Conservation (phyloP, 495 filamentous ascomycete species). For the Talaromyces proteolyticus region DNA sequence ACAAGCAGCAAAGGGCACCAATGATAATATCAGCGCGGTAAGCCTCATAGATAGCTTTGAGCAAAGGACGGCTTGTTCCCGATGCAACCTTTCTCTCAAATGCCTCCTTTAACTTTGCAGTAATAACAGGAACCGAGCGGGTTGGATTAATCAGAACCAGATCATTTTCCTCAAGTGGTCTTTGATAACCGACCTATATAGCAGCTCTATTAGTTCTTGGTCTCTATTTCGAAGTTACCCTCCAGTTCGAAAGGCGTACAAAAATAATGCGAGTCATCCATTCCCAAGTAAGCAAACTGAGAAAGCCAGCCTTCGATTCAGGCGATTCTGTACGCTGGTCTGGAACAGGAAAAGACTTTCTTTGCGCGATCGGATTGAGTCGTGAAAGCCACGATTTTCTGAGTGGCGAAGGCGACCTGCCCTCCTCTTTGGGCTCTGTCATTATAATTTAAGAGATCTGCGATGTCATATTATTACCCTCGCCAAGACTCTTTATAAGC, state of each 20-base stretch:
- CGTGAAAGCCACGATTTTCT: constrained; percentile 28
- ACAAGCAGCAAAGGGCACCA: constrained; percentile 69
- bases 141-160: constrained; percentile 82
- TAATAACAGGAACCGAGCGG: constrained; percentile 60
- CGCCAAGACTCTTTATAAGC: too few relatives aligned
- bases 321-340: constrained; percentile 39
- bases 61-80: constrained; percentile 67
- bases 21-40: constrained; percentile 81
- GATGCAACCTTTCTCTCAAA: constrained; percentile 60
- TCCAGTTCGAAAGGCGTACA: too few relatives aligned
- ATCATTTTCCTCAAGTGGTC: constrained; percentile 76
- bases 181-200: constrained; percentile 61
- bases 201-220: too few relatives aligned
- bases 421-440: constrained; percentile 6
- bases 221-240: too few relatives aligned
- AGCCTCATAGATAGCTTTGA: constrained; percentile 80
- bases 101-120: constrained; percentile 53
- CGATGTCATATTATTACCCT: too few relatives aligned
- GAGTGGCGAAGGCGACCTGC: background rate
- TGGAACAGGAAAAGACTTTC: constrained; percentile 47
- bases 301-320: constrained; percentile 47
- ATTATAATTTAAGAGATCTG: too few relatives aligned
- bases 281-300: constrained; percentile 52
- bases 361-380: constrained; percentile 49
- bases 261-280: constrained; percentile 58